Evolutionary conservation across 2,329 filamentous ascomycete genomes (phyloP), one percentile per base, ranked within the genome.

Genomic region (Hymenoscyphus occultus): DNA sequence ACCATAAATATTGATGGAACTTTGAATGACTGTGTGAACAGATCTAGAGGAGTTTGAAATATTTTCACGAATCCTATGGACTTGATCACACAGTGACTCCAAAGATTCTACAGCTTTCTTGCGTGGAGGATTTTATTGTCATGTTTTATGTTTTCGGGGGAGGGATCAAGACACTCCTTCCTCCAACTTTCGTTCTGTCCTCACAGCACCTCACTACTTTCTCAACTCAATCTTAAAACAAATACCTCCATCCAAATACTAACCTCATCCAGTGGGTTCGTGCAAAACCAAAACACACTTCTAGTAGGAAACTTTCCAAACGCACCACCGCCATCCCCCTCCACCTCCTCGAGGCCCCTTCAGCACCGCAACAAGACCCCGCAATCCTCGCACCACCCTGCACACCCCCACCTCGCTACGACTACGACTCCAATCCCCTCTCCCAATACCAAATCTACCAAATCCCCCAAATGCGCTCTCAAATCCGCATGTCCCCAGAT

Each of bases 191-290:
- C 35, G 39, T 56, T 45, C 16, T 16, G 6, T 57, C 31, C 16
- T 31, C 22, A 12, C 22, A 35, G 19, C 12, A 14, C n/a, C 48
- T 59, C 9, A n/a, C 32, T n/a, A 14, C 39, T 39, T 22, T 28
- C 28, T 42, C 22, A 22, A n/a, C 19, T 42, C 13, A 45, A n/a
- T 6, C 42, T n/a, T 16, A 14, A n/a, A 45, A 45, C 7, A 14
- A 4, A 19, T 31, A 2, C 13, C 22, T 22, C 10, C 14, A 31
- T 6, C 31, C 6, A 62, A 6, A 42, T 13, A 12, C 58, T 60
- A 51, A 61, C 51, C 57, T 61, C 22, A 39, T 12, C 31, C 45
- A 66, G 64, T 66, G 64, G 64, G 32, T 66, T 10, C 64, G 64
- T 6, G 56, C 45, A 65, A 63, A 61, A 14, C 51, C 14, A 16